These are phyloP conservation scores for Coniochaeta ligniaria DNA, from an alignment of 2,329 filamentous ascomycete genomes.

Conservation along the genomic window DNA sequence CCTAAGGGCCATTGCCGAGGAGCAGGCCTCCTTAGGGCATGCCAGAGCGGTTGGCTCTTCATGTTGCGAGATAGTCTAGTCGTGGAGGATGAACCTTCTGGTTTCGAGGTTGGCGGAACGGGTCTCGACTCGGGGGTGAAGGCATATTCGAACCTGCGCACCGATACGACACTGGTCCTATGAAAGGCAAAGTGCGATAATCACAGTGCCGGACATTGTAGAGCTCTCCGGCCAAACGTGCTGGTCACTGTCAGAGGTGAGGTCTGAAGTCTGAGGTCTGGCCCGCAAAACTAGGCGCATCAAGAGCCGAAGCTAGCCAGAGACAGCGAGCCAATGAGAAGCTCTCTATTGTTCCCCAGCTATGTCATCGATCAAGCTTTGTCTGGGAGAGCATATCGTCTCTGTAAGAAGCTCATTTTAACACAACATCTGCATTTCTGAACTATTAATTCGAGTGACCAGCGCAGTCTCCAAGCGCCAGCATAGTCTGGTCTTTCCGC, in stretches of 20 bases:
- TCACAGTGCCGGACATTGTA: too few species aligned
- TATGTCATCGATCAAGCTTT: neutral
- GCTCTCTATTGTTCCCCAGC: neutral
- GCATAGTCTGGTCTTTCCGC: too few species aligned
- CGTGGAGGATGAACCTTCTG: neutral
- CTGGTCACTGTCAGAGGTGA: neutral
- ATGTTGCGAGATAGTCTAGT: neutral
- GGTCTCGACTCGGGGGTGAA: neutral
- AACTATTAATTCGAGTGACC: too few species aligned
- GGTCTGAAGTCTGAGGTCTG: too few species aligned
- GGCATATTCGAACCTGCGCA: neutral
- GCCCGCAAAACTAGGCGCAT: neutral
- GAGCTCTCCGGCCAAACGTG: neutral
- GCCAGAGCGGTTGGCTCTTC: neutral
- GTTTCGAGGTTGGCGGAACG: too few species aligned
- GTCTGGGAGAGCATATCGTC: too few species aligned
- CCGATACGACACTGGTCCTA: neutral
- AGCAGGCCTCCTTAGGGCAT: neutral
- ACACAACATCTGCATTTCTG: too few species aligned
- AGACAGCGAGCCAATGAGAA: neutral
- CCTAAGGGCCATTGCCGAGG: neutral
- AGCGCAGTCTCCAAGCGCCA: too few species aligned
- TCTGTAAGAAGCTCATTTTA: too few species aligned
- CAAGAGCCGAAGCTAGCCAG: conserved; percentile 1
- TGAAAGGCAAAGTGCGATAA: too few species aligned